These are phyloP conservation scores for Grifola frondosa DNA, from an alignment of 1,284 basidiomycete species.

Conservation along the genomic window DNA sequence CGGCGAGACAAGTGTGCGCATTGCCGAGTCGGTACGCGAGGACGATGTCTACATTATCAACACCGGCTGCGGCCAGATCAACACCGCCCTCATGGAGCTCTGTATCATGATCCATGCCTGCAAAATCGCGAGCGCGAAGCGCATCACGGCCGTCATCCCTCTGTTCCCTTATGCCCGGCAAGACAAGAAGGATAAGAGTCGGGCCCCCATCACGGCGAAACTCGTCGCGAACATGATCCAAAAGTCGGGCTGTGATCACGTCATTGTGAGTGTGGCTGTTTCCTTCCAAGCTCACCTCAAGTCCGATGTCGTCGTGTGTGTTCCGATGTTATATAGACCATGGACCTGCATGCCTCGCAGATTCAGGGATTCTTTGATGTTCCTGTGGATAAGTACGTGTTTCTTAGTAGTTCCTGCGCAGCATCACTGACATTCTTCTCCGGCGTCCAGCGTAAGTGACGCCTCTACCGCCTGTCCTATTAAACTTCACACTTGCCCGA, in stretches of 20 bases:
- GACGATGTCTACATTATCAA: conserved; percentile 99
- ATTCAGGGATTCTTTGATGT: conserved; percentile 99
- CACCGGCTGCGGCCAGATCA: conserved; percentile 85
- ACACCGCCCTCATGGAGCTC: conserved; percentile 91
- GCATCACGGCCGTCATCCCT: conserved; percentile 96
- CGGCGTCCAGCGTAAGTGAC: conserved; percentile 47
- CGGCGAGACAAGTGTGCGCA: conserved; percentile 90
- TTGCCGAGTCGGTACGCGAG: conserved; percentile 94
- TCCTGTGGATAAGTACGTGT: conserved; percentile 97
- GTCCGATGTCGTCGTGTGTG: conserved; percentile 1
- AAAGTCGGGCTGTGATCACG: conserved; percentile 96
- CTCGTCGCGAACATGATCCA: conserved; percentile 99
- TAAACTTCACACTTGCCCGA: conserved; percentile 27
- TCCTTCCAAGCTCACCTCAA: not conserved
- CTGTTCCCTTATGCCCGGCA: conserved; percentile 95
- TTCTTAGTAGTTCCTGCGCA: conserved; percentile 9
- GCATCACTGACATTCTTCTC: conserved; percentile 22
- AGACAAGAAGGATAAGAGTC: conserved; percentile 99
- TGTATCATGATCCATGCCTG: conserved; percentile 99
- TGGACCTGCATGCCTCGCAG: conserved; percentile 98
- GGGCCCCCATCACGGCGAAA: conserved; percentile 98
- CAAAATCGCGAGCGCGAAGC: conserved; percentile 93
- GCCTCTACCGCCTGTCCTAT: conserved; percentile 14
- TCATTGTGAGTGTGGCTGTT: conserved; percentile 73
- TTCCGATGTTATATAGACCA: conserved; percentile 62